Evolutionary conservation across 805 yeast genomes (phyloP).

Genomic region (Candida tallmaniae): DNA sequence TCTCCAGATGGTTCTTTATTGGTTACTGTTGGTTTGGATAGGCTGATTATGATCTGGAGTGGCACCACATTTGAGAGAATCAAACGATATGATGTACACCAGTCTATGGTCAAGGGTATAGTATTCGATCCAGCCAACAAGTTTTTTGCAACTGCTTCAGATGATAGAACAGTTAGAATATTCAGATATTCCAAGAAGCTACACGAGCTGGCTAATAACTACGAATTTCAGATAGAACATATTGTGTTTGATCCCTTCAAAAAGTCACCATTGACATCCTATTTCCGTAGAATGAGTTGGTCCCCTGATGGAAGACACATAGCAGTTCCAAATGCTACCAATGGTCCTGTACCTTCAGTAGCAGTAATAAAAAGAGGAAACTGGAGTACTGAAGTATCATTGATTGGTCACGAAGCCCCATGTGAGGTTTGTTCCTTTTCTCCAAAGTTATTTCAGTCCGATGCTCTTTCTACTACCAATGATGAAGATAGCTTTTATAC

Average conservation of each 20-base stretch:
- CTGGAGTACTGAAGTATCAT: constrained; percentile 72
- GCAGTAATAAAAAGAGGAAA: constrained; percentile 71
- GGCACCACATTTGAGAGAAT: constrained; percentile 88
- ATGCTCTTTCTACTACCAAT: constrained; percentile 7
- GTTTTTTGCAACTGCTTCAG: constrained; percentile 95
- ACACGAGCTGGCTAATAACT: constrained; percentile 49
- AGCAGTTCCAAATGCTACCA: constrained; percentile 82
- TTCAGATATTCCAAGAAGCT: constrained; percentile 71
- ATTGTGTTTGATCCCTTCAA: constrained; percentile 79
- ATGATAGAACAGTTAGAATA: constrained; percentile 86
- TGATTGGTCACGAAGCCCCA: constrained; percentile 82
- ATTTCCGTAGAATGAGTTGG: constrained; percentile 84
- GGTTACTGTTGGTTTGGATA: constrained; percentile 91
- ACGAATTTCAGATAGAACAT: constrained; percentile 83
- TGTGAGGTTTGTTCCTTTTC: constrained; percentile 77
- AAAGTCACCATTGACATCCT: constrained; percentile 87
- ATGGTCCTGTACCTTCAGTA: constrained; percentile 75
- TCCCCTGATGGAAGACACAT: constrained; percentile 87
- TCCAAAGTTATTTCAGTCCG: constrained; percentile 57
- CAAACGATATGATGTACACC: constrained; percentile 87
- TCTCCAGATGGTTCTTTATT: constrained; percentile 88
- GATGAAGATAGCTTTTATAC: constrained; percentile 45
- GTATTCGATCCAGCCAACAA: constrained; percentile 98
- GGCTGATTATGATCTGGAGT: constrained; percentile 90
- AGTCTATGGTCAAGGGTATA: constrained; percentile 92